Base-by-base conservation (phyloP, 352 stramenopile genomes). In the Vaucheria bursata region DNA sequence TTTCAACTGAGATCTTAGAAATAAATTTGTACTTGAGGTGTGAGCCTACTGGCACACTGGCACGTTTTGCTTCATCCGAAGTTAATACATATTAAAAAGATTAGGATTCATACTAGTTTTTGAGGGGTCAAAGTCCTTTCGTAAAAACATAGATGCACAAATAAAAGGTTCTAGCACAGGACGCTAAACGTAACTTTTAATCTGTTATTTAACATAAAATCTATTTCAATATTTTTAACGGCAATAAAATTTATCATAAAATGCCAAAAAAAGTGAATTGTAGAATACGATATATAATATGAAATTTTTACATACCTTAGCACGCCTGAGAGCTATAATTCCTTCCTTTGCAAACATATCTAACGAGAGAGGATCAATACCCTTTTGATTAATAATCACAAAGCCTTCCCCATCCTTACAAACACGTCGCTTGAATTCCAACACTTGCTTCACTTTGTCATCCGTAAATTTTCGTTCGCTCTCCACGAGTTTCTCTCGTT, bases 381-480 rank as follows among this genome's bases (percentile, higher is more conserved):
- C 96, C 88, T 99, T 99, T 89, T 99, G 95, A 89, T 99, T 99
- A 84, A 99, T 97, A 73, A 99, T 94, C 49, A 98, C 94, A 88
- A 99, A 99, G 45, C 86, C 94, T 85, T 98, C 94, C 52, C 93
- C 92, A 81, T 98, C 95, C 84, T 97, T 91, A 87, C 95, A 99
- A 66, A 99, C 89, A 34, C 77, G 78, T 77, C 95, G 92, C 90
- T 99, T 99, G 81, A 99, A 96, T 78, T 98, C 95, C 76, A 99
- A 96, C 80, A 99, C 97, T 85, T 97, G 89, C 82, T 84, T 81
- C 50, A 95, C 91, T 87, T 97, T 97, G 86, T 97, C 93, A 83
- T 97, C 93, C 36, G 92, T 97, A 84, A 97, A 97, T 79, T 92
- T 92, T 66, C 93, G 89, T 84, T 97, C 93, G 37, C 90, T 91